Base-by-base conservation (phyloP, 345 rosid species). In the Brassica juncea region DNA sequence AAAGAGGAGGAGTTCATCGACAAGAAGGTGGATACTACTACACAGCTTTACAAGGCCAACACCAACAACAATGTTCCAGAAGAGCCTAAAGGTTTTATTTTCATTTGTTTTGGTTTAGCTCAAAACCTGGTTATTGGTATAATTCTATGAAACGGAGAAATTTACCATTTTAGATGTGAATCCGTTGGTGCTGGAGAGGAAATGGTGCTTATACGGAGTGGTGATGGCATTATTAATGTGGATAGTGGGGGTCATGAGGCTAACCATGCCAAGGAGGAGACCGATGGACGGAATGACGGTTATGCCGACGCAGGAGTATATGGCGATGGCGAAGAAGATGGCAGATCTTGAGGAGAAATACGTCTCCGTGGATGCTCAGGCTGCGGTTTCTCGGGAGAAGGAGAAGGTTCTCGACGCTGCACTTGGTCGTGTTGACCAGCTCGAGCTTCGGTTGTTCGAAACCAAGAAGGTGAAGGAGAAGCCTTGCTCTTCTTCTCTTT, bases 261-360 rank as follows among this genome's bases (percentile, higher is more conserved):
- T 88, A 72, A 80, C 91, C 12, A 74, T 89, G 85, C 93, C 94
- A 28, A 79, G 85, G 54, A 91, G 72, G 4, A 12, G 55, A 19
- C 55, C 0, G n/a, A 49, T 14, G 55, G 81, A 88, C 6, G 68
- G 78, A 69, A 77, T 82, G 7, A 81, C 79, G 60, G 59, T 89
- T 34, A 68, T 90, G 74, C 78, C 89, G 8, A 82, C 68, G 9
- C 64, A 76, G 6, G 96, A 91, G 4, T 89, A 85, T 89, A 47
- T 86, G 82, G 71, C 78, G 9, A 85, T 95, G 91, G 80, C 85
- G 86, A 84, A 82, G 79, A 91, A 93, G 72, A 88, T 95, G 84
- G 82, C 89, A n/a, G 89, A 88, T 15, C 65, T 93, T 70, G 98
- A 95, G 73, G 91, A 90, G 78, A 90, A 83, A 74, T 82, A 84